Evolutionary conservation across 768 basidiomycete genomes (phyloP).

Genomic region (Boletales sp.): DNA sequence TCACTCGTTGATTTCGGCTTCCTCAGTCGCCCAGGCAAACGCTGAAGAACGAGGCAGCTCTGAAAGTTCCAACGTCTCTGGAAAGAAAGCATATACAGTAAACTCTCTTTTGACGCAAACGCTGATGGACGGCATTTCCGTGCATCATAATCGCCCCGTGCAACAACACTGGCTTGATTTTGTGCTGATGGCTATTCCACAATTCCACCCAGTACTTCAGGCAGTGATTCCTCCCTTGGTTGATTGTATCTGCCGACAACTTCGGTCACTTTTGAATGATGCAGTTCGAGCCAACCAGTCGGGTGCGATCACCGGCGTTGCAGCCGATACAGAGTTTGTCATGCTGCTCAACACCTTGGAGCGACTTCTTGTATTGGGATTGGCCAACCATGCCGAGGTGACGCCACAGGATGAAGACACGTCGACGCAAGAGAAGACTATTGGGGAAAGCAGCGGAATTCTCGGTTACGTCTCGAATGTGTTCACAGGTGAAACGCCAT

Average conservation of each 20-base stretch:
- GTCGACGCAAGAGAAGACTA: constrained; percentile 46
- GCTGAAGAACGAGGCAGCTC: constrained; percentile 31
- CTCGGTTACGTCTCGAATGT: constrained; percentile 91
- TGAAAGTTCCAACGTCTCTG: constrained; percentile 33
- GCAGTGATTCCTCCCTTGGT: constrained; percentile 68
- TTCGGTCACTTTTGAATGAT: constrained; percentile 55
- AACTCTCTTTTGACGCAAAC: constrained; percentile 76
- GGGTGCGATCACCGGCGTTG: constrained; percentile 43
- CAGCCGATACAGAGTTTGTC: constrained; percentile 78
- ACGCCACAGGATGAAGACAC: constrained; percentile 56
- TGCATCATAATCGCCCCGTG: constrained; percentile 67
- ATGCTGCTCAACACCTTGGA: constrained; percentile 86
- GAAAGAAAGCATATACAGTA: constrained; percentile 42
- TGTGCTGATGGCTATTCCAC: constrained; percentile 84
- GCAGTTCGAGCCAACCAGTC: constrained; percentile 42
- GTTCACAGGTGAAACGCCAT: constrained; percentile 68
- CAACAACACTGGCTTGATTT: constrained; percentile 98
- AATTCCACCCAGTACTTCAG: constrained; percentile 72
- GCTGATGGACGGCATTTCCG: constrained; percentile 75
- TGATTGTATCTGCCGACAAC: constrained; percentile 74
- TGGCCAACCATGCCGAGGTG: constrained; percentile 54
- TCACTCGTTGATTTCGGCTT: constrained; percentile 77
- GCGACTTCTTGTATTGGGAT: constrained; percentile 69
- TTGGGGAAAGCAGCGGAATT: constrained; percentile 59
- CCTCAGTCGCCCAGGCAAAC: constrained; percentile 36